Base-by-base conservation (phyloP, 1,139 yeast species). In the Pichia sp. region DNA sequence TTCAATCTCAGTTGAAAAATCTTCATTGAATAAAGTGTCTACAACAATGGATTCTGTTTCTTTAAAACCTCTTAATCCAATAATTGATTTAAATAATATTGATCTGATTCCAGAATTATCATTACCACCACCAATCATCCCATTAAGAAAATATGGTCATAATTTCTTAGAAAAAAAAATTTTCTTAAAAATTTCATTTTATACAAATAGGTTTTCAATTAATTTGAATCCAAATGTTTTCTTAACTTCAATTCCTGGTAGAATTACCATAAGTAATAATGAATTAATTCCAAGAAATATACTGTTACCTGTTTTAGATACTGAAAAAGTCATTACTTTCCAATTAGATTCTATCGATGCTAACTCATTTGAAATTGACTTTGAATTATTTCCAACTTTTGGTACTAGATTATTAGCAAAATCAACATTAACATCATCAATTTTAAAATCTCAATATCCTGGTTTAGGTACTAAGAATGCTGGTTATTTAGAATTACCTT, bases 41-140 rank as follows among this genome's bases (percentile, higher is more conserved):
- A n/a, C 34, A 5, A 43, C 39, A 7, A 26, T 36, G 26, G 44
- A 40, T 30, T 40, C 47, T 11, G 32, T 45, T 29, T 47, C 50
- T 35, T 25, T 44, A 26, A 47, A 33, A n/a, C 39, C 55, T 25
- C n/a, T 42, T 10, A 42, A 46, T 35, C 45, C 50, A 4, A 35
- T 34, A 3, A 44, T 53, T 27, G 53, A 53, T 39, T 45, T 52
- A 5, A 49, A 46, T 39, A 79, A 74, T 48, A 68, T 76, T 3
- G 95, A 87, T 58, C 76, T 82, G 28, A 90, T 92, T 45, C 98
- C 98, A 0, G 96, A 88, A 59, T 74, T 92, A 50, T 81, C 89
- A 35, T 73, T 92, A 49, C 98, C 98, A 1, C 98, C 98, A 0
- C 98, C 98, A 9, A 88, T 92, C 47, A 79, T 92, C 44, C 98